Evolutionary conservation across 2,329 filamentous ascomycete genomes (phyloP).

Genomic region (Aspergillus sp.): DNA sequence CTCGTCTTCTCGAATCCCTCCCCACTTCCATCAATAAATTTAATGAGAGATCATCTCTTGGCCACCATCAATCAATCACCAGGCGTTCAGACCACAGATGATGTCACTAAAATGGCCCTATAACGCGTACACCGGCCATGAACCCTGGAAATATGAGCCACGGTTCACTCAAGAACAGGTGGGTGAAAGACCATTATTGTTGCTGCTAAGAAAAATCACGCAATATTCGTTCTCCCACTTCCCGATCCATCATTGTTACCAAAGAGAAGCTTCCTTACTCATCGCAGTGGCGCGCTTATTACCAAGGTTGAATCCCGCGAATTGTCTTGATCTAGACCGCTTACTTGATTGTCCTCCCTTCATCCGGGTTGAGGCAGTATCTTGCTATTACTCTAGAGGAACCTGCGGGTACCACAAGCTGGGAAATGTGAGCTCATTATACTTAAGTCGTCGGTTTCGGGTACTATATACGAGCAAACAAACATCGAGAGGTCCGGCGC

Average conservation of each 20-base stretch:
- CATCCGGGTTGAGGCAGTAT: slow-evolving; percentile 44
- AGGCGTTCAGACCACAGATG: background rate
- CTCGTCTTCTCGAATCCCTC: background rate
- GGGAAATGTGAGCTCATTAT: background rate
- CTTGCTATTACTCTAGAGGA: slow-evolving; percentile 35
- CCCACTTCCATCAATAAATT: background rate
- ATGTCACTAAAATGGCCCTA: slow-evolving; percentile 11
- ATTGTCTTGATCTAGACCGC: background rate
- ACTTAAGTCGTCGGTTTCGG: background rate
- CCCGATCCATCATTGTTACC: background rate
- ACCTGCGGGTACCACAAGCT: background rate
- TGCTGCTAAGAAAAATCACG: slow-evolving; percentile 7
- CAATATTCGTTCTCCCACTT: background rate
- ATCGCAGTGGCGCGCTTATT: background rate
- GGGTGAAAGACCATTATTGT: background rate
- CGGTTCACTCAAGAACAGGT: background rate
- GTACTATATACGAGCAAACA: too few relatives aligned
- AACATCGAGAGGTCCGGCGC: too few relatives aligned
- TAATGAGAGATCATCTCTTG: background rate
- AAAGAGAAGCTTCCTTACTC: slow-evolving; percentile 1
- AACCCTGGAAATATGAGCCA: slow-evolving; percentile 12
- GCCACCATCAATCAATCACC: background rate
- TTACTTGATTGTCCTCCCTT: slow-evolving; percentile 26
- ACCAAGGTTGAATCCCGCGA: background rate
- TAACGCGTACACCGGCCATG: slow-evolving; percentile 4